Evolutionary conservation across 768 basidiomycete genomes (phyloP).

Genomic region (Kwoniella botswanensis): DNA sequence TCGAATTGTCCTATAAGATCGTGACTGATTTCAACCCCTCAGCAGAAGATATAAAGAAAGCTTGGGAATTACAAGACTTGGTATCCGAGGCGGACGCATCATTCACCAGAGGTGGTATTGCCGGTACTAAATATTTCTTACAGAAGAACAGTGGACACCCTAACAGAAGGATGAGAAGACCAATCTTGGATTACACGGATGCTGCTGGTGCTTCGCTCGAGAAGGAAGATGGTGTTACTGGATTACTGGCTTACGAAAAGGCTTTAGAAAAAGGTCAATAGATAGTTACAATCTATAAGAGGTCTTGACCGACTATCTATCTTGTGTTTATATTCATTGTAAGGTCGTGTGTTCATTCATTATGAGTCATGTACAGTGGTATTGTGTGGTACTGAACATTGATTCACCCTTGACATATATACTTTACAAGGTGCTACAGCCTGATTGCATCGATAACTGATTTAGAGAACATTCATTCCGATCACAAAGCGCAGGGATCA

Average conservation of each 20-base stretch:
- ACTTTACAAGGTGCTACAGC: too few relatives aligned
- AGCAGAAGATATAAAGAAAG: constrained; percentile 66
- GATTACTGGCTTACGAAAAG: constrained; percentile 69
- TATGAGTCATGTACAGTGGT: too few relatives aligned
- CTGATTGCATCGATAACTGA: too few relatives aligned
- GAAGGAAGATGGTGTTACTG: constrained; percentile 73
- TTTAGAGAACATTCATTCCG: too few relatives aligned
- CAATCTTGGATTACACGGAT: constrained; percentile 70
- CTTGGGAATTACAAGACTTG: constrained; percentile 77
- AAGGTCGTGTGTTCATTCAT: too few relatives aligned
- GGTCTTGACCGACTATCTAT: too few relatives aligned
- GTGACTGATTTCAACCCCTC: constrained; percentile 61
- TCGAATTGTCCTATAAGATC: constrained; percentile 68
- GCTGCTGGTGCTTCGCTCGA: constrained; percentile 69
- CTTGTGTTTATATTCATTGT: too few relatives aligned
- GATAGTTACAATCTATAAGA: background rate
- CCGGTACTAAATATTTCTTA: constrained; percentile 81
- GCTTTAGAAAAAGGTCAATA: constrained; percentile 43
- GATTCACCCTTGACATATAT: too few relatives aligned
- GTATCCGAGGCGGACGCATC: constrained; percentile 80
- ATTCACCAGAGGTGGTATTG: constrained; percentile 74
- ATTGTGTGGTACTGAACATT: too few relatives aligned
- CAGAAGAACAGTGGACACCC: constrained; percentile 76
- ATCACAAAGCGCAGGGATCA: too few relatives aligned
- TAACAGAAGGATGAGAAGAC: constrained; percentile 63